Base-by-base conservation (phyloP, 2,329 filamentous ascomycete species). In the Fusarium coffeatum region DNA sequence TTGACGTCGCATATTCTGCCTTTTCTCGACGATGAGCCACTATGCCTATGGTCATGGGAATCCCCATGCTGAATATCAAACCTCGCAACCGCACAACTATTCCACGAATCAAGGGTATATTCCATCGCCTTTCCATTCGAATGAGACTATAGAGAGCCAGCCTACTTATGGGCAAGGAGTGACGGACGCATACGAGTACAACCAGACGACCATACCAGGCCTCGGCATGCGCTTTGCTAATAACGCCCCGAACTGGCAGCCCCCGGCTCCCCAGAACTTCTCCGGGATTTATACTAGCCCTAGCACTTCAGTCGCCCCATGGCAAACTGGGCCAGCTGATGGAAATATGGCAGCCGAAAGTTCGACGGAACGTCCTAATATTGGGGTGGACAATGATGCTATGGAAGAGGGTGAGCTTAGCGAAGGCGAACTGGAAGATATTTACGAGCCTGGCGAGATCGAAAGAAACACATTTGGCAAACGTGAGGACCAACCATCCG, bases 361-460 rank as follows among this genome's bases (percentile, higher is more conserved):
- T 49, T 41, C 43, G 6, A 37, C 27, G 16, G 64, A 40, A 27
- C 62, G 58, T 27, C 57, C 55, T 30, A 34, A 30, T 9, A 46
- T 37, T 9, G 28, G n/a, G 8, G 54, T 34, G 12, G 65, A 67
- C 30, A 68, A 70, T 9, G 73, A 74, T 40, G 71, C 57, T 4
- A 71, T 74, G 48, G 92, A 96, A 74, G 93, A 97, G 74, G 92
- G 92, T 18, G 93, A 97, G 77, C 78, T 96, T 30, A 92, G 89
- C 68, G 93, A 95, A 72, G 87, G 85, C 20, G 89, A 91, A 72
- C 84, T 86, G 50, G 86, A 89, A 51, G 86, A 89, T 71, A 73
- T 85, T 4, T 88, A 89, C 65, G 85, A 87, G 50, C 83, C 85
- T 12, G 61, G 55, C 16, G 68, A 70, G 18, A 51, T 57, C 20